Base-by-base conservation (phyloP, 2,329 filamentous ascomycete species). In the Colletotrichum abscissum region DNA sequence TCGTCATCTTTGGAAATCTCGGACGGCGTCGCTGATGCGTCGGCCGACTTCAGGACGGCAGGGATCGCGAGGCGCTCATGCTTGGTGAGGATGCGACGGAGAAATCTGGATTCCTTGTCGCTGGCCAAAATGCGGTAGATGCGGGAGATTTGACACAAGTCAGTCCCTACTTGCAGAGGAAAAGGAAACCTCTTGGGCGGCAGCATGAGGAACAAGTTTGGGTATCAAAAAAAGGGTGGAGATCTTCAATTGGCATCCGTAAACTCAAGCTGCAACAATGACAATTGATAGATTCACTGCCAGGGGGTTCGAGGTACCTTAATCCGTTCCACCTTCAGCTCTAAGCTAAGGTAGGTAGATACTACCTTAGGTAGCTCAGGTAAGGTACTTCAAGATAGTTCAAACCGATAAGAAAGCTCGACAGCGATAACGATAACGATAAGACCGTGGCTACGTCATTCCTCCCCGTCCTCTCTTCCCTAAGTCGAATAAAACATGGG, bases 101-200 rank as follows among this genome's bases (percentile, higher is more conserved):
- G 79, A 76, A 91, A 90, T 35, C 84, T 84, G 5, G 75, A 66
- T 1, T 83, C 84, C 52, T 80, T 79, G 9, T 83, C 80, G 30
- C 84, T 80, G 22, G 79, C 81, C 65, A 96, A 81, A 64, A 95
- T 85, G 24, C 82, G 80, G 74, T 86, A 83, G 72, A 97, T 90
- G 68, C 95, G 91, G 0, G 87, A 82, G 70, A 95, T 88, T 70
- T 88, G 87, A 81, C 94, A 95, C 69, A 97, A 92, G 80, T 97
- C 95, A 60, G 90, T 96, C 71, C 95, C 95, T 65, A 97, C 85
- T 62, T 88, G 87, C 16, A 96, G 79, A 1, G 91, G 86, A n/a
- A 91, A 86, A 1, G 92, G 92, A 77, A 95, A 94, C 3, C 80
- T 80, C 42, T 60, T 73, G 28, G 63, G 74, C 7, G 54, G 38